Conservation (phyloP, 192 early-diverging fungal genomes). For the Geranomyces variabilis region DNA sequence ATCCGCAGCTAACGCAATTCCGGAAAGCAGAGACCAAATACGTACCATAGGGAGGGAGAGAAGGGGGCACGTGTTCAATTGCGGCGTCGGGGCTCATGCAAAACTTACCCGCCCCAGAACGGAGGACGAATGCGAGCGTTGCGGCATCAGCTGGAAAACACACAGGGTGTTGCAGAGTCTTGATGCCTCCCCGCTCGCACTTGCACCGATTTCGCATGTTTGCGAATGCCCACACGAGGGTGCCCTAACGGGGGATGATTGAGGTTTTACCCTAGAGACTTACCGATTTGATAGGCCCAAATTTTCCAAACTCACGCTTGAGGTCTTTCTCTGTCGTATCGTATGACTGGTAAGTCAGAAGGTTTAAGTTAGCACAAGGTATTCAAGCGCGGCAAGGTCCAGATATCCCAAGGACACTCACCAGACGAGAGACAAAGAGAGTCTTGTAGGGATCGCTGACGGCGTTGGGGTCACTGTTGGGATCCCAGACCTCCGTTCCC, state of each 20-base stretch:
- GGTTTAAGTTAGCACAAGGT: no score
- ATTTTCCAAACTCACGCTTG: slow-evolving; percentile 74
- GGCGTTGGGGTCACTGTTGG: slow-evolving; percentile 70
- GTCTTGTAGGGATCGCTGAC: slow-evolving; percentile 91
- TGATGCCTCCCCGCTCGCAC: no score
- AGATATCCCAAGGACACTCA: no score
- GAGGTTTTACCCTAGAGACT: slow-evolving; percentile 20
- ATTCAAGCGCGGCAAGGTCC: not conserved
- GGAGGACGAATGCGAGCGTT: no score
- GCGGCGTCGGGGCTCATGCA: not conserved
- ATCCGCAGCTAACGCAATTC: slow-evolving; percentile 59
- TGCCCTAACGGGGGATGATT: no score
- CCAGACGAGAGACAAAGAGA: slow-evolving; percentile 82
- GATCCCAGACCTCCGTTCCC: slow-evolving; percentile 68
- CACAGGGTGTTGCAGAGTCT: no score
- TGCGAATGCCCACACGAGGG: no score
- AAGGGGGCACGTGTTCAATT: slow-evolving; percentile 17
- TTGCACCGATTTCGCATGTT: no score
- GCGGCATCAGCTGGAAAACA: no score
- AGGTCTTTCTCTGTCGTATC: slow-evolving; percentile 78
- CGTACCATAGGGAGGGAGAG: not conserved
- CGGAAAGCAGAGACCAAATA: not conserved
- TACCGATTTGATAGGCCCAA: slow-evolving; percentile 81
- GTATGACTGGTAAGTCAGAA: slow-evolving; percentile 55
- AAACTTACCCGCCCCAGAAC: slow-evolving; percentile 13